phyloP scores from a whole-genome alignment of 495 filamentous ascomycete genomes.

The Podospora conica region DNA sequence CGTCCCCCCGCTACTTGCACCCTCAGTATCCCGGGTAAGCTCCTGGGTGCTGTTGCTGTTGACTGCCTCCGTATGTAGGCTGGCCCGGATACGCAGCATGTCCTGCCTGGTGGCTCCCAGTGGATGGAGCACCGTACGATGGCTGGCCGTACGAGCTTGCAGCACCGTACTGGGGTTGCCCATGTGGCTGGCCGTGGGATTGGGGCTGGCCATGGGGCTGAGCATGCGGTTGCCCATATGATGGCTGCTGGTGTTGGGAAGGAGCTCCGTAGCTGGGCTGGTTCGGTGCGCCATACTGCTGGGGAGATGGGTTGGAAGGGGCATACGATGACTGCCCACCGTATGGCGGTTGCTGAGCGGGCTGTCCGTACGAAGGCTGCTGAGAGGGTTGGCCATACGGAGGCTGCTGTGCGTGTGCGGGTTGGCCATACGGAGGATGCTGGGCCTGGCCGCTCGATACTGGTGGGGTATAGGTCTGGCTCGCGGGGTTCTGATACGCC shows the following conservation, averaged over 20 bases:
- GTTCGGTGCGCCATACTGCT: not conserved
- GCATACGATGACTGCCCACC: not conserved
- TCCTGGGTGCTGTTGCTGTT: conserved; percentile 14
- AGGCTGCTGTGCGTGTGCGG: conserved; percentile 2
- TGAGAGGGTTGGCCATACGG: not conserved
- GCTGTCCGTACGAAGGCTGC: conserved; percentile 14
- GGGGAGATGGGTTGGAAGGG: not conserved
- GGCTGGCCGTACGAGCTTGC: conserved; percentile 14
- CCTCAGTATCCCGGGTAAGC: not conserved
- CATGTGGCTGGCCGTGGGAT: conserved; percentile 21
- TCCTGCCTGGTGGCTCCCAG: not conserved
- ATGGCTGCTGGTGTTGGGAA: conserved; percentile 24
- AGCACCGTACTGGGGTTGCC: conserved; percentile 22
- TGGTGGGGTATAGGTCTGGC: conserved; percentile 11
- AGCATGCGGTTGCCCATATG: conserved; percentile 8
- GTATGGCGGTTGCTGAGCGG: conserved; percentile 3
- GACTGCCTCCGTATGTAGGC: conserved; percentile 8
- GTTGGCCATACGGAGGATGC: conserved; percentile 18
- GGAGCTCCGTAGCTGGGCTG: conserved; percentile 2
- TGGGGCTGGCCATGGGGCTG: conserved; percentile 24
- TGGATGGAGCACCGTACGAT: conserved; percentile 6
- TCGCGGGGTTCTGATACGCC: conserved; percentile 12
- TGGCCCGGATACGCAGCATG: conserved; percentile 5
- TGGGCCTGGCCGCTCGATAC: not conserved
- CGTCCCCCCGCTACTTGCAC: not conserved